A percentile compares a stretch with the other conserved stretches of the same genome.
phyloP scores from a whole-genome alignment of 2,329 filamentous ascomycete species.

The Alternaria sp. region DNA sequence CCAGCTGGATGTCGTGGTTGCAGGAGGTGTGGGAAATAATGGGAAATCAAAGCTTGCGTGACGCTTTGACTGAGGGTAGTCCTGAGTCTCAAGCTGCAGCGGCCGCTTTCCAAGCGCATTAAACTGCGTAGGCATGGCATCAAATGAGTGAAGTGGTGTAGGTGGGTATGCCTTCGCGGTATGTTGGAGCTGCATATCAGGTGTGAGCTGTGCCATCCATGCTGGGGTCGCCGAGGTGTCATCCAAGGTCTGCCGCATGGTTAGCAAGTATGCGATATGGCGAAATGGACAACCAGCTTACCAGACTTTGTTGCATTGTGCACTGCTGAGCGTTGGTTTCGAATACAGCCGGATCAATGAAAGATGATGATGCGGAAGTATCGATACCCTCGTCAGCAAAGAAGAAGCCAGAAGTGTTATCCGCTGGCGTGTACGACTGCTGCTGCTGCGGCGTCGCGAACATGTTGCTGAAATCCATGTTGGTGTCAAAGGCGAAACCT shows the following conservation, averaged over 20 bases:
- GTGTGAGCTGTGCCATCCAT: conserved; percentile 34
- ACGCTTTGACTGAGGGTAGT: conserved; percentile 43
- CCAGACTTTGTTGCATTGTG: conserved; percentile 36
- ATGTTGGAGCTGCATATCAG: conserved; percentile 19
- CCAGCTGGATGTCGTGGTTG: conserved; percentile 33
- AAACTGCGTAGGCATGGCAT: conserved; percentile 29
- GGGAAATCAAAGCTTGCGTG: conserved; percentile 36
- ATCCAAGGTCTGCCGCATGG: conserved; percentile 34
- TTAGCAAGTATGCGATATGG: conserved; percentile 12
- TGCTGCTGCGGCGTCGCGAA: conserved; percentile 28
- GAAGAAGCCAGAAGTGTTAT: conserved; percentile 42
- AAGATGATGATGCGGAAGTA: conserved; percentile 28
- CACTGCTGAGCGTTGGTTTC: conserved; percentile 26
- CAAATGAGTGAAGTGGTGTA: conserved; percentile 37
- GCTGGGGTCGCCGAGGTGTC: conserved; percentile 37
- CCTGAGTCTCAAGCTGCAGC: conserved; percentile 37
- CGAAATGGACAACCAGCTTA: conserved; percentile 19
- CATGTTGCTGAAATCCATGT: conserved; percentile 39
- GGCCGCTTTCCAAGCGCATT: conserved; percentile 38
- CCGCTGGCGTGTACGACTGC: conserved; percentile 32
- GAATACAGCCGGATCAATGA: conserved; percentile 29
- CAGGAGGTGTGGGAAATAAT: conserved; percentile 26
- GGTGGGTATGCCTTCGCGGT: conserved; percentile 30
- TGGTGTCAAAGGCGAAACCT: conserved; percentile 40
- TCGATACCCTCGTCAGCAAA: conserved; percentile 45